Evolutionary conservation across 2,329 filamentous ascomycete species (phyloP), one percentile per base, ranked within the genome.

Genomic region (Phialophora expanda): DNA sequence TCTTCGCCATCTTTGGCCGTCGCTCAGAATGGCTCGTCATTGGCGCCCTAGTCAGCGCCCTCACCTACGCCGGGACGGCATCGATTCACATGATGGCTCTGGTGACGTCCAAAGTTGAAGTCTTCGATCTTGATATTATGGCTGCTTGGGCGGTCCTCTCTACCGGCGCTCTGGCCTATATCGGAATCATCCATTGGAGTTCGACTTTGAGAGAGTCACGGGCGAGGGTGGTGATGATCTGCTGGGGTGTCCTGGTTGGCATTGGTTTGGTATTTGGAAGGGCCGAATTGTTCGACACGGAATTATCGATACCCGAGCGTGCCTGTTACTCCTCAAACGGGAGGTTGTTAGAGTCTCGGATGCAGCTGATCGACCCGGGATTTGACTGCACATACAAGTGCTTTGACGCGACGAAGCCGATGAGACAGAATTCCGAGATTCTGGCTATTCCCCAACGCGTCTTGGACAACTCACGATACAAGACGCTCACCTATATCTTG

Each of bases 341-440:
- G n/a, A 56, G 56, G 28, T 63, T 74, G 32, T 62, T 74, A 46
- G 70, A 64, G 24, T 70, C 63, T 38, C 65, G 54, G 6, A 62
- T 65, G 26, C 60, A 74, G 28, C 56, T 71, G 9, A 62, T 66
- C 30, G 68, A 69, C 38, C 61, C 62, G 7, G 59, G 68, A 5
- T 75, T 75, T 14, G 73, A 74, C 46, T 73, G 72, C 66, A 71
- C 73, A 2, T 75, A 75, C 51, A 64, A 71, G 51, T 75, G 74
- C 54, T 74, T 72, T 34, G 48, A 57, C 28, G 30, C 66, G 6
- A 63, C 68, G 44, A 69, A 70, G n/a, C 70, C 71, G 9, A 70
- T 74, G 66, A 65, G 72, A 34, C 66, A 69, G 14, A 30, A 57
- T 0, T 67, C 65, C 2, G 71, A 72, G 61, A 71, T 70, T 44